Evolutionary conservation across 805 yeast genomes (phyloP).

Genomic region (Starmerella apis): DNA sequence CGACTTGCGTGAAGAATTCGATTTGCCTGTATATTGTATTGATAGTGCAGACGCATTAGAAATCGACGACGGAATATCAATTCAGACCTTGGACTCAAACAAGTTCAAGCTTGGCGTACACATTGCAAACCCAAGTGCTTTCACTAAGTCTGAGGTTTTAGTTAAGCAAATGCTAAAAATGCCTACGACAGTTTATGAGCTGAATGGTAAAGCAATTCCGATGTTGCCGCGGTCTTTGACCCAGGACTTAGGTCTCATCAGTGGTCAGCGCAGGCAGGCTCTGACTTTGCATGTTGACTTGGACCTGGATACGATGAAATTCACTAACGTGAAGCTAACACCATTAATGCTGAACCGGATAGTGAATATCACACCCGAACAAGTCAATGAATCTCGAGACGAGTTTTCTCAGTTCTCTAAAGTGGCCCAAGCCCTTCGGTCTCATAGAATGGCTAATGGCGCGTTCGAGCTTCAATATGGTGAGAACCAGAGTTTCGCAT

Average conservation of each 20-base stretch:
- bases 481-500: background rate
- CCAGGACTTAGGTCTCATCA: background rate
- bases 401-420: conserved; percentile 27
- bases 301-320: conserved; percentile 1
- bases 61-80: conserved; percentile 84
- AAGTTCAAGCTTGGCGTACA: conserved; percentile 47
- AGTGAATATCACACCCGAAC: background rate
- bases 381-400: background rate
- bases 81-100: background rate
- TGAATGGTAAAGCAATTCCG: background rate
- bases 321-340: conserved; percentile 4
- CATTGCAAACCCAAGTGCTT: conserved; percentile 81
- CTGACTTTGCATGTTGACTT: conserved; percentile 14
- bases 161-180: conserved; percentile 29
- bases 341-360: conserved; percentile 6
- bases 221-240: conserved; percentile 14
- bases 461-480: conserved; percentile 34
- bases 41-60: conserved; percentile 75
- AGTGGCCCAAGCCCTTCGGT: conserved; percentile 30
- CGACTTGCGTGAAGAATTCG: conserved; percentile 8
- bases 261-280: conserved; percentile 6
- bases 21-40: conserved; percentile 53
- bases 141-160: conserved; percentile 33
- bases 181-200: conserved; percentile 11
- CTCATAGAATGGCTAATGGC: conserved; percentile 32